phyloP scores from a whole-genome alignment of 2,329 filamentous ascomycete genomes.

The Claviceps sp. region DNA sequence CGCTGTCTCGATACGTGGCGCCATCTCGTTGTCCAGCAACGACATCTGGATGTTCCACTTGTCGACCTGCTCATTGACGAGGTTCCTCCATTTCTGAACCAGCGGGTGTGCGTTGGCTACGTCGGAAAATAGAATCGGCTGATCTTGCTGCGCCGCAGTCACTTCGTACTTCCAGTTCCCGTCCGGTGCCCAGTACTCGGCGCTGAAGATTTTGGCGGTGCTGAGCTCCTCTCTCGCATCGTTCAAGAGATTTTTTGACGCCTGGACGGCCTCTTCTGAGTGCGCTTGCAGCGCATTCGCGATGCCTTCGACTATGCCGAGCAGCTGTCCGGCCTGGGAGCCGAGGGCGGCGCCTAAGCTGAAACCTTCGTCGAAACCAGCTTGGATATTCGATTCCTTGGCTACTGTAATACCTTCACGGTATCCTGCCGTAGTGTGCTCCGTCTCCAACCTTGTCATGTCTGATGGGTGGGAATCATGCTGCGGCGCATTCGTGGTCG shows the following conservation, averaged over 20 bases:
- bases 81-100: slow-evolving; percentile 44
- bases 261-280: slow-evolving; percentile 12
- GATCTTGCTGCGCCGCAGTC: slow-evolving; percentile 16
- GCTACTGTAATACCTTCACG: slow-evolving; percentile 70
- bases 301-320: slow-evolving; percentile 68
- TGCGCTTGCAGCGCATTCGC: slow-evolving; percentile 28
- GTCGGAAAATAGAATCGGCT: slow-evolving; percentile 41
- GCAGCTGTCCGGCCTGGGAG: slow-evolving; percentile 54
- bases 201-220: slow-evolving; percentile 48
- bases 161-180: slow-evolving; percentile 59
- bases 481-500: slow-evolving; percentile 7
- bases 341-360: slow-evolving; percentile 72
- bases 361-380: slow-evolving; percentile 86
- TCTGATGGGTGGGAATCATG: slow-evolving; percentile 40
- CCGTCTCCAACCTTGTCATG: slow-evolving; percentile 57
- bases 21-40: slow-evolving; percentile 21
- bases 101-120: slow-evolving; percentile 57
- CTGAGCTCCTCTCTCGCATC: slow-evolving; percentile 46
- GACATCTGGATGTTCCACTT: slow-evolving; percentile 21
- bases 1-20: slow-evolving; percentile 14
- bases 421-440: slow-evolving; percentile 78
- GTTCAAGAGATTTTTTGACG: slow-evolving; percentile 22
- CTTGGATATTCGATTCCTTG: slow-evolving; percentile 66
- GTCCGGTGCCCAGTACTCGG: slow-evolving; percentile 53
- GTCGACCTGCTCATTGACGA: slow-evolving; percentile 18